A percentile compares a stretch with the other conserved stretches of the same genome.
Conservation (phyloP, 75 land plant genomes). For the Pinus tabuliformis region DNA sequence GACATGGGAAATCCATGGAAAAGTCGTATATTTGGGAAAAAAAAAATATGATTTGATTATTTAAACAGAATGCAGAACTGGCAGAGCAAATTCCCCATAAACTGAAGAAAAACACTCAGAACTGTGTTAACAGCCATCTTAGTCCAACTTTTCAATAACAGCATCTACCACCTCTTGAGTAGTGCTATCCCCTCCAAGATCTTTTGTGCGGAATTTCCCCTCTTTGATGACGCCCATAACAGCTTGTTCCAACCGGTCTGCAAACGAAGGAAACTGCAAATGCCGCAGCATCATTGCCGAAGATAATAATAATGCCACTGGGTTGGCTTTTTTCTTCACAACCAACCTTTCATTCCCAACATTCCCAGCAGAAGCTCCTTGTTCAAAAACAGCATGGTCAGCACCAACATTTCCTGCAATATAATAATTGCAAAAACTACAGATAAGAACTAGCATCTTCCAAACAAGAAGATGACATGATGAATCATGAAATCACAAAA, state of each 20-base stretch:
- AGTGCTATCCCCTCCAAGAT: constrained; percentile 76
- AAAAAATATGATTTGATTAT: too few relatives aligned
- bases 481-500: too few relatives aligned
- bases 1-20: too few relatives aligned
- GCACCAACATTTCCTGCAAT: constrained; percentile 85
- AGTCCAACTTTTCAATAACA: constrained; percentile 63
- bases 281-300: constrained; percentile 93
- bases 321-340: constrained; percentile 70
- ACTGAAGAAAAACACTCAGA: too few relatives aligned
- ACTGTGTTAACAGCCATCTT: neutral
- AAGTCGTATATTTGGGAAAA: too few relatives aligned
- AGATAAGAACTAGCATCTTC: neutral
- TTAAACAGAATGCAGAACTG: too few relatives aligned
- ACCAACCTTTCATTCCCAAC: constrained; percentile 74
- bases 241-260: constrained; percentile 82
- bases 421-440: neutral
- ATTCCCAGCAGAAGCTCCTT: constrained; percentile 91
- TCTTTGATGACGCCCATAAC: constrained; percentile 74
- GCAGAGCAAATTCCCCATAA: too few relatives aligned
- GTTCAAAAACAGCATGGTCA: constrained; percentile 86
- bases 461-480: too few relatives aligned
- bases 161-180: constrained; percentile 88
- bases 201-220: constrained; percentile 76
- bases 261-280: constrained; percentile 70
- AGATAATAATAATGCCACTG: constrained; percentile 82